Percentiles rank a stretch among this genome's conserved stretches.
Conservation (phyloP, 805 yeast genomes). For the Kregervanrija fluxuum region DNA sequence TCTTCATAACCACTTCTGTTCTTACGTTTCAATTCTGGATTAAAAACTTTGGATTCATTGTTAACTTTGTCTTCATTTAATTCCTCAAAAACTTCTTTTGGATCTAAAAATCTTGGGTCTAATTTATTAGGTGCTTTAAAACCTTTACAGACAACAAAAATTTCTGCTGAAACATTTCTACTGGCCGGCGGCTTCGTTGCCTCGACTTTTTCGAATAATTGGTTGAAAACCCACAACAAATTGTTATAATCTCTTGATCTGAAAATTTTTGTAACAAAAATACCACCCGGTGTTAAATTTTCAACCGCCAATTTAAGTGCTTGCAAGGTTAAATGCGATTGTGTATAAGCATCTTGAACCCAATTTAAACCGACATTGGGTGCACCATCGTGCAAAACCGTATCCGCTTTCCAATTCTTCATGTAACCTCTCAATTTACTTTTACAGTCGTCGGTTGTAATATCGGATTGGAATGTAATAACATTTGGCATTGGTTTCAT, state of each 20-base stretch:
- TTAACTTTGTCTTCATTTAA: constrained; percentile 65
- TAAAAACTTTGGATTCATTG: constrained; percentile 86
- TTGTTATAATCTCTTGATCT: constrained; percentile 98
- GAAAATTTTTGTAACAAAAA: constrained; percentile 93
- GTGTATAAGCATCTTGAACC: constrained; percentile 99
- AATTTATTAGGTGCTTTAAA: constrained; percentile 93
- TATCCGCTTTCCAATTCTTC: constrained; percentile 98
- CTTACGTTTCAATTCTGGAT: constrained; percentile 87
- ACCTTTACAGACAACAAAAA: constrained; percentile 92
- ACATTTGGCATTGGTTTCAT: constrained; percentile 94
- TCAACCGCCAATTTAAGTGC: constrained; percentile 93
- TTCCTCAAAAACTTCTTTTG: constrained; percentile 92
- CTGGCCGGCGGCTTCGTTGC: constrained; percentile 99
- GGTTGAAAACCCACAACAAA: constrained; percentile 95
- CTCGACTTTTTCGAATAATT: constrained; percentile 90
- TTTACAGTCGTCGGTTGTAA: constrained; percentile 96
- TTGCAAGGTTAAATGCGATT: constrained; percentile 90
- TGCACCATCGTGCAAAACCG: constrained; percentile 98
- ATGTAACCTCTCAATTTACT: constrained; percentile 89
- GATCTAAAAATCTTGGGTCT: constrained; percentile 88
- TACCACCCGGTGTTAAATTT: constrained; percentile 85
- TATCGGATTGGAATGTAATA: constrained; percentile 92
- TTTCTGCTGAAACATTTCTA: constrained; percentile 98
- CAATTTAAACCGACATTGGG: constrained; percentile 99
- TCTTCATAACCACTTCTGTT: constrained; percentile 96